phyloP scores from a whole-genome alignment of 1,284 basidiomycete species.

The Rhizoctonia solani region DNA sequence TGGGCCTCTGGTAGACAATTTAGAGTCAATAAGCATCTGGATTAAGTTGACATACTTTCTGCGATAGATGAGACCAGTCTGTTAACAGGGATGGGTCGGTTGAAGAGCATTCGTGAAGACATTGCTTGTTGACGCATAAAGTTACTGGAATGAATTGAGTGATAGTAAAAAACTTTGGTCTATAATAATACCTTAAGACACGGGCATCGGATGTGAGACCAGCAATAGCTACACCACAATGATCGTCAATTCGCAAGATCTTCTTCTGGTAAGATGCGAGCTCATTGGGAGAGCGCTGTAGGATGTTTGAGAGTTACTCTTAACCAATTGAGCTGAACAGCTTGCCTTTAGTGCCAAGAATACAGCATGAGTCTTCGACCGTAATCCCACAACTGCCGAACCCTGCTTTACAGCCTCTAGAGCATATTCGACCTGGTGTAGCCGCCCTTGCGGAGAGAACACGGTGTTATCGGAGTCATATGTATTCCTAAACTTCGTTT shows the following conservation, averaged over 20 bases:
- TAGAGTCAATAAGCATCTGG: constrained; percentile 9
- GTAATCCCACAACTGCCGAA: constrained; percentile 93
- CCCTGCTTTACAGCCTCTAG: constrained; percentile 99
- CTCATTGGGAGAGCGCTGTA: constrained; percentile 95
- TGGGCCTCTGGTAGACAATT: constrained; percentile 76
- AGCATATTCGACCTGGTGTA: constrained; percentile 98
- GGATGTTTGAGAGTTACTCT: not conserved
- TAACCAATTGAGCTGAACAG: not conserved
- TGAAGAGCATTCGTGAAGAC: constrained; percentile 92
- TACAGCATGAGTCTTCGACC: constrained; percentile 94
- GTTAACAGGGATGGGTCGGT: constrained; percentile 91
- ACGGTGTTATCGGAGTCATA: constrained; percentile 97
- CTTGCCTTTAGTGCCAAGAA: constrained; percentile 88
- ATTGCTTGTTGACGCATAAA: constrained; percentile 99
- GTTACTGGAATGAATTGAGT: constrained; percentile 62
- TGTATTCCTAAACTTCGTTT: constrained; percentile 82
- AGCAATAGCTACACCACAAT: constrained; percentile 98
- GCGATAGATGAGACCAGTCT: constrained; percentile 92
- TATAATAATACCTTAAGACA: constrained; percentile 74
- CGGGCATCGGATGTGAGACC: constrained; percentile 97
- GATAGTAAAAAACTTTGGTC: not conserved
- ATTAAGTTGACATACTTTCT: constrained; percentile 68
- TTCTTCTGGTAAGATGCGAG: constrained; percentile 99
- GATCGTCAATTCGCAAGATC: constrained; percentile 99
- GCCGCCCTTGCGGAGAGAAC: constrained; percentile 88